Conservation (phyloP, 148 eudicot genomes). For the Rhododendron henanense region DNA sequence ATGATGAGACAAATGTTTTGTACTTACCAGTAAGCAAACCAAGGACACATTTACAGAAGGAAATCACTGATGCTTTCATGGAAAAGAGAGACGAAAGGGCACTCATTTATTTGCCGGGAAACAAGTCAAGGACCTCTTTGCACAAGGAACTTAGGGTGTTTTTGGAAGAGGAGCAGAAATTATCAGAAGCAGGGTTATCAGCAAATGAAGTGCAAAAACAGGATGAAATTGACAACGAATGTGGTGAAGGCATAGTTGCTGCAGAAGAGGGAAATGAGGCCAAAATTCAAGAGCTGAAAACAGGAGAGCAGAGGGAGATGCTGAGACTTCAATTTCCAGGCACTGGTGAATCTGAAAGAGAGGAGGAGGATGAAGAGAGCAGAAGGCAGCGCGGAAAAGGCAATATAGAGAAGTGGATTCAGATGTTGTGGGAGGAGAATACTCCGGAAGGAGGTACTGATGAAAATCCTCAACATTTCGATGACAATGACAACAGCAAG, state of each 20-base stretch:
- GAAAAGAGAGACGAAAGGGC: not conserved
- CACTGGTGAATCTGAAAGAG: constrained; percentile 24
- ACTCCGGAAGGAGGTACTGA: constrained; percentile 30
- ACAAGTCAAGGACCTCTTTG: constrained; percentile 8
- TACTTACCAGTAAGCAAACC: constrained; percentile 27
- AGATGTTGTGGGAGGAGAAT: constrained; percentile 50
- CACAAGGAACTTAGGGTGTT: constrained; percentile 72
- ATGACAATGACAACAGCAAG: constrained; percentile 22
- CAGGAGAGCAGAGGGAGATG: constrained; percentile 20
- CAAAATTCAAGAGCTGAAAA: constrained; percentile 24
- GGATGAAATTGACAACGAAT: constrained; percentile 15
- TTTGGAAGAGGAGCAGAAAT: constrained; percentile 79
- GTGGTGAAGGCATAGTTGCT: constrained; percentile 2
- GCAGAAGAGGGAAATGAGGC: constrained; percentile 17
- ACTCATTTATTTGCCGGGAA: constrained; percentile 22
- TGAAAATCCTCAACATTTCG: constrained; percentile 17
- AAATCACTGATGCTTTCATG: not conserved
- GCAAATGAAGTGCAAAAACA: constrained; percentile 27
- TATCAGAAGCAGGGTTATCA: constrained; percentile 49
- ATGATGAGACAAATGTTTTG: constrained; percentile 25
- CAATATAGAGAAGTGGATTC: constrained; percentile 89
- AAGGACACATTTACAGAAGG: constrained; percentile 14
- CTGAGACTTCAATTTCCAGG: constrained; percentile 32
- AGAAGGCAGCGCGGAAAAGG: constrained; percentile 78
- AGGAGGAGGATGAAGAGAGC: constrained; percentile 64